These are phyloP conservation scores for Talaromyces verruculosus DNA, from an alignment of 2,329 filamentous ascomycete genomes.

Conservation along the genomic window DNA sequence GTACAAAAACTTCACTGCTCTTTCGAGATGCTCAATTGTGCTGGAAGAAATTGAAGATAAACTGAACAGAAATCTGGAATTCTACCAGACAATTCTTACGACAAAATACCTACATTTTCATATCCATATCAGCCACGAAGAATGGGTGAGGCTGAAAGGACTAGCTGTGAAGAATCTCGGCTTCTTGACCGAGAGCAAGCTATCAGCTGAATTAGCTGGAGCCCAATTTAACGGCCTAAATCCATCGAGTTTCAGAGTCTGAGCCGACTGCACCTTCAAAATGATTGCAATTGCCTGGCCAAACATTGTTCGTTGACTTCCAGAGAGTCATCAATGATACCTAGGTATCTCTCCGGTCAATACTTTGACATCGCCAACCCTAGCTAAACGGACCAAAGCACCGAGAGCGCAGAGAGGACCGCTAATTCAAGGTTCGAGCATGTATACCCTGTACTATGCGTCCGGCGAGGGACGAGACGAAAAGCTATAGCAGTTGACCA, in stretches of 20 bases:
- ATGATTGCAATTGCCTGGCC: not conserved
- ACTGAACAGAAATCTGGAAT: not conserved
- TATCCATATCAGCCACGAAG: not conserved
- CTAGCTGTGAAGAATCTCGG: not conserved
- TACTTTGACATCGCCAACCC: not conserved
- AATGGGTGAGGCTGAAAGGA: not conserved
- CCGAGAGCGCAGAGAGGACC: not conserved
- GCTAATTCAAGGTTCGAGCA: not conserved
- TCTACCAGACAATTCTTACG: not conserved
- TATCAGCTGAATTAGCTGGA: not conserved
- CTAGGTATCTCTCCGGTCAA: no score
- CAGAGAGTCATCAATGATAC: no score
- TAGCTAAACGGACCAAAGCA: not conserved
- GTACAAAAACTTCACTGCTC: no score
- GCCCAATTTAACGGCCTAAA: not conserved
- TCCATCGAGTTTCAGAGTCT: not conserved
- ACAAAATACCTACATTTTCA: not conserved
- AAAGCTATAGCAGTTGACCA: not conserved
- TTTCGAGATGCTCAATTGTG: no score
- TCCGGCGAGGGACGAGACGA: not conserved
- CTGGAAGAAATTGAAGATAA: not conserved
- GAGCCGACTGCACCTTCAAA: not conserved
- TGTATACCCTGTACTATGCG: not conserved
- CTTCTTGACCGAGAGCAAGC: not conserved
- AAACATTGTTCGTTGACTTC: not conserved